phyloP scores from a whole-genome alignment of 2,329 filamentous ascomycete species.

The Juglanconis oblonga region DNA sequence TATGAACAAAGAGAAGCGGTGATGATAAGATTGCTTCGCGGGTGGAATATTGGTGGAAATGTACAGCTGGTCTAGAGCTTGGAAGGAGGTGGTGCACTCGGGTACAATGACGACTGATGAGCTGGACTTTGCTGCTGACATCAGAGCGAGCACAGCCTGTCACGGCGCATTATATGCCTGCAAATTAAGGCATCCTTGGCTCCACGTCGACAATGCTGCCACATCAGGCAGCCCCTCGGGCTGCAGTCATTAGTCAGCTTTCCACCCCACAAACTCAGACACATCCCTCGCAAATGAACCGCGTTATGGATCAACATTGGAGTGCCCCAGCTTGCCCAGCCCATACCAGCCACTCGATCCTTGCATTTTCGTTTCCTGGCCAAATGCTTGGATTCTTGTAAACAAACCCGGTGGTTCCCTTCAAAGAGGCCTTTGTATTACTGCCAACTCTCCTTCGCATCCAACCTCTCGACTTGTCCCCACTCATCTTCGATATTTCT shows the following conservation, averaged over 20 bases:
- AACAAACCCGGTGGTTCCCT: neutral
- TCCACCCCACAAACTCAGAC: neutral
- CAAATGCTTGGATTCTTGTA: constrained; percentile 1
- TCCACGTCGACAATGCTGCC: neutral
- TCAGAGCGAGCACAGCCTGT: neutral
- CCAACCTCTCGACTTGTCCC: constrained; percentile 10
- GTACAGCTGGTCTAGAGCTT: neutral
- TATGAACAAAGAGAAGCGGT: neutral
- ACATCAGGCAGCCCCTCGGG: no score
- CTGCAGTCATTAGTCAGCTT: neutral
- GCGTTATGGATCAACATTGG: constrained; percentile 1
- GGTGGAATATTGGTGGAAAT: no score
- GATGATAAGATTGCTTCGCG: no score
- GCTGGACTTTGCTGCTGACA: constrained; percentile 8
- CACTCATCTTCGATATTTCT: constrained; percentile 14
- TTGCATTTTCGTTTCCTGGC: constrained; percentile 10
- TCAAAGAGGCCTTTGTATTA: constrained; percentile 11
- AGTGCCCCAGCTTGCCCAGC: neutral
- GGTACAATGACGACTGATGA: constrained; percentile 7
- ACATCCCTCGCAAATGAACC: constrained; percentile 1
- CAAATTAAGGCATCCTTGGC: neutral
- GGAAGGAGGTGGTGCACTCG: neutral
- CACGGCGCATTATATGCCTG: neutral
- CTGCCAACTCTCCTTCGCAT: neutral
- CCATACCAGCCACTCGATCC: constrained; percentile 8